Base-by-base conservation (phyloP, 1,139 yeast species). In the Pichia kudriavzevii region DNA sequence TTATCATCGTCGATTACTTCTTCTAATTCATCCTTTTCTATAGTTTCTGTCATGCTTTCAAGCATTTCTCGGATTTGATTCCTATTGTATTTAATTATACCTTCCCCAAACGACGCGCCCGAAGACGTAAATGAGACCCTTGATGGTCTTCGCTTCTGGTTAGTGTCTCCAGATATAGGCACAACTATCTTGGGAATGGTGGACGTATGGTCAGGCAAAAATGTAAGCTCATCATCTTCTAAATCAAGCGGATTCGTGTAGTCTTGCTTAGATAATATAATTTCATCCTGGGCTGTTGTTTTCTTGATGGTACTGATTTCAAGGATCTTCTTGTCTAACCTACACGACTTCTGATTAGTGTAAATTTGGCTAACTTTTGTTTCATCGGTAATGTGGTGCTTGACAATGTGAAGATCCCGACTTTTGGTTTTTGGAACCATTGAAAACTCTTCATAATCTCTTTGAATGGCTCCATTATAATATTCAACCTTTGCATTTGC, bases 21-120 rank as follows among this genome's bases (percentile, higher is more conserved):
- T 9, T 31, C 41, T 11, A 28, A 35, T 17, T 38, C 32, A 24
- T 43, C 48, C 18, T 42, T 44, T 17, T 37, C 39, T 7, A 35
- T 25, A 3, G 35, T 38, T 16, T 33, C 22, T 4, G 53, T 37
- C 44, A 51, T 35, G 13, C 42, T 39, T 23, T 45, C 42, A 19
- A 52, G 38, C 59, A 55, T 55, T 30, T 52, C 56, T 12, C 56
- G 35, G 17, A 55, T 53, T 36, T 55, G 59, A 19, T 45, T 47
- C 22, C 59, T 39, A 32, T 48, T 53, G 34, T 50, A 55, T 36
- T 53, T 53, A 22, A 55, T 52, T 18, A 55, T 55, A 5, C 59
- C 59, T 36, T 55, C 59, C 16, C 59, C 59, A 37, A 55, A 55
- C 11, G 58, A 53, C 10, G 50, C 48, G 21, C 59, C 59, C 1